Evolutionary conservation across 805 yeast species (phyloP).

Genomic region (Yarrowia sp.): DNA sequence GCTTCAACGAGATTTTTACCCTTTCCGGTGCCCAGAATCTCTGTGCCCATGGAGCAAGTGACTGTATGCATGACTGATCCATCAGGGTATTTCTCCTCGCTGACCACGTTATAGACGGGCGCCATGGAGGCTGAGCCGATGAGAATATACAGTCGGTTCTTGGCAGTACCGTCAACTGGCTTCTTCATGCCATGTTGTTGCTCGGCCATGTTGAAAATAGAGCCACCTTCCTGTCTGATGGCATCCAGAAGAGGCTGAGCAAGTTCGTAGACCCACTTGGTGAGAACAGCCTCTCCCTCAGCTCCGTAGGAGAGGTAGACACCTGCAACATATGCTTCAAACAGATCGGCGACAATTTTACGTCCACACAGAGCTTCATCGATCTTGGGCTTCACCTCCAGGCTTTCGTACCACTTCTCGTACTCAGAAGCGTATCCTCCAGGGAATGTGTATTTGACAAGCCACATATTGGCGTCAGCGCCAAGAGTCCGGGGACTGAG

Average conservation of each 20-base stretch:
- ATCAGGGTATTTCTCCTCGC: constrained; percentile 29
- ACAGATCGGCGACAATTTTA: constrained; percentile 80
- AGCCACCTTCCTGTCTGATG: not conserved
- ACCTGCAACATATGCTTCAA: constrained; percentile 94
- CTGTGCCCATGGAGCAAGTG: constrained; percentile 61
- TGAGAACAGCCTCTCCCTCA: constrained; percentile 33
- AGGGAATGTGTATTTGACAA: constrained; percentile 2
- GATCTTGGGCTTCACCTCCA: constrained; percentile 2
- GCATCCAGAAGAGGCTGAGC: constrained; percentile 33
- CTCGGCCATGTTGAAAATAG: constrained; percentile 23
- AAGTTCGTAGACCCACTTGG: constrained; percentile 38
- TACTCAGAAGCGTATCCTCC: constrained; percentile 1
- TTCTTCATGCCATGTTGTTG: constrained; percentile 31
- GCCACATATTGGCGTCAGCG: constrained; percentile 9
- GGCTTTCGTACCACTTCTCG: not conserved
- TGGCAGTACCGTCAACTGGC: constrained; percentile 59
- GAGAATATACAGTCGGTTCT: constrained; percentile 62
- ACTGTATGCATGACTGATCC: constrained; percentile 50
- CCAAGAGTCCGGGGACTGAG: not conserved
- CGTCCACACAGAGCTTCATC: constrained; percentile 24
- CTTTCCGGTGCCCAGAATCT: constrained; percentile 64
- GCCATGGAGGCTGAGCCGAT: constrained; percentile 71
- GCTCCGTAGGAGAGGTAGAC: constrained; percentile 54
- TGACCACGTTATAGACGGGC: constrained; percentile 53
- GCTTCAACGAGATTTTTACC: constrained; percentile 74